Evolutionary conservation across 2,329 filamentous ascomycete genomes (phyloP), one percentile per base, ranked within the genome.

Genomic region (Neopestalotiopsis sp.): DNA sequence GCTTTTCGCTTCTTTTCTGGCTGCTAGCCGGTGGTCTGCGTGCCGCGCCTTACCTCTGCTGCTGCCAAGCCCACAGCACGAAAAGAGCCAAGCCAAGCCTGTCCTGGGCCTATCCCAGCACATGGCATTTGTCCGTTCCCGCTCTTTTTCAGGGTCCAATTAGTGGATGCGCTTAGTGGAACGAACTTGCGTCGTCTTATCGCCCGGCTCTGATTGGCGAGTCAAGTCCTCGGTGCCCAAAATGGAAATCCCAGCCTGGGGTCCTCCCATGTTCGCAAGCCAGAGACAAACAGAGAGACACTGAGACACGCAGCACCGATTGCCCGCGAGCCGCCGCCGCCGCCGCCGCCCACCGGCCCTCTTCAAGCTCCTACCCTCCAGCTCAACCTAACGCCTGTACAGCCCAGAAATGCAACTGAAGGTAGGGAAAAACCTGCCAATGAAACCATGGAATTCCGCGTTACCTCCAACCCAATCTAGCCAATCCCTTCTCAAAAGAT

Each of bases 81-180:
- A 28, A 28, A 28, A 28, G 24, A 28, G 24, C 24, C 24, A 38
- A 17, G 59, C 59, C 32, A 62, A 34, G 59, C 30, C 30, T 62
- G 10, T 28, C 59, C 45, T 53, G 34, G 59, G 59, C 14, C 32
- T 10, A 62, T 62, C 59, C 59, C 59, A 42, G 59, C 30, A 38
- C 12, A 34, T 34, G 30, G 59, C 24, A 59, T 24, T 59, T 59
- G 57, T 30, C 57, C 30, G 57, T 30, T 40, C 49, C 24, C 20
- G 34, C 62, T 42, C 10, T 56, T 58, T 38, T 61, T 67, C 65
- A 67, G 65, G 65, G 65, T 67, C 65, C 65, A 59, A 38, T 53
- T 64, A 64, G 61, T 53, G 20, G 38, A 24, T 28, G 38, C 24
- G 20, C 28, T 45, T 34, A 67, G 65, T 67, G 65, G 65, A 17